Conservation (phyloP, 1,284 basidiomycete species). For the Chiua sp. region DNA sequence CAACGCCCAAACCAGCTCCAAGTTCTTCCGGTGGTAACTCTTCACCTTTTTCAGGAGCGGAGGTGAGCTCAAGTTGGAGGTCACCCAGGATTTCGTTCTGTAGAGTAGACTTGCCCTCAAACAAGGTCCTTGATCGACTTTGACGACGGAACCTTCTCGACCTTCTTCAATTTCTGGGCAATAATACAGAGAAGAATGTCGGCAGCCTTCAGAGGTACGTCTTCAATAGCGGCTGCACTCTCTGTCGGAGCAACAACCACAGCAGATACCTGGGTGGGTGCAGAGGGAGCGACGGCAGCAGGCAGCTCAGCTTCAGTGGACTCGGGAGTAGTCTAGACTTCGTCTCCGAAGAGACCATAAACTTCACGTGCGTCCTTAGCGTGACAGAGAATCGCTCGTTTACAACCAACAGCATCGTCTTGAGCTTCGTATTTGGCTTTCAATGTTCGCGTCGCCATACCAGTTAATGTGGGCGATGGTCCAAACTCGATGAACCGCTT, state of each 20-base stretch:
- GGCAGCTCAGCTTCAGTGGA: constrained; percentile 49
- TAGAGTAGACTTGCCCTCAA: constrained; percentile 96
- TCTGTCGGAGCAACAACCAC: constrained; percentile 57
- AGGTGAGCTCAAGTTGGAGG: constrained; percentile 87
- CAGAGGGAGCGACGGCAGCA: constrained; percentile 48
- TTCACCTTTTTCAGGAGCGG: constrained; percentile 97
- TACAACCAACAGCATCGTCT: constrained; percentile 86
- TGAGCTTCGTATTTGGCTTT: constrained; percentile 95
- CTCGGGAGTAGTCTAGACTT: constrained; percentile 55
- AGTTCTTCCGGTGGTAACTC: constrained; percentile 97
- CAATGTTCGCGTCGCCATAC: constrained; percentile 95
- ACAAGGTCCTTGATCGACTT: constrained; percentile 99
- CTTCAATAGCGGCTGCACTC: constrained; percentile 80
- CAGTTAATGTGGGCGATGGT: constrained; percentile 94
- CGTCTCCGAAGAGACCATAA: constrained; percentile 98
- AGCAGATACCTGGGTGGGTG: constrained; percentile 49
- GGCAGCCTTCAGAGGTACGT: constrained; percentile 90
- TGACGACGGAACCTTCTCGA: constrained; percentile 87
- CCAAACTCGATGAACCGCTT: constrained; percentile 97
- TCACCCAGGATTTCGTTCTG: constrained; percentile 98
- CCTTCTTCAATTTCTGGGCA: constrained; percentile 95
- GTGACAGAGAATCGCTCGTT: constrained; percentile 88
- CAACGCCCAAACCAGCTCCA: constrained; percentile 82
- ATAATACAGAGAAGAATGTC: constrained; percentile 92
- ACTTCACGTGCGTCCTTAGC: constrained; percentile 97